Percentiles rank a stretch among this genome's conserved stretches.
Conservation (phyloP, 2,329 filamentous ascomycete species). For the Rasamsonia emersonii region DNA sequence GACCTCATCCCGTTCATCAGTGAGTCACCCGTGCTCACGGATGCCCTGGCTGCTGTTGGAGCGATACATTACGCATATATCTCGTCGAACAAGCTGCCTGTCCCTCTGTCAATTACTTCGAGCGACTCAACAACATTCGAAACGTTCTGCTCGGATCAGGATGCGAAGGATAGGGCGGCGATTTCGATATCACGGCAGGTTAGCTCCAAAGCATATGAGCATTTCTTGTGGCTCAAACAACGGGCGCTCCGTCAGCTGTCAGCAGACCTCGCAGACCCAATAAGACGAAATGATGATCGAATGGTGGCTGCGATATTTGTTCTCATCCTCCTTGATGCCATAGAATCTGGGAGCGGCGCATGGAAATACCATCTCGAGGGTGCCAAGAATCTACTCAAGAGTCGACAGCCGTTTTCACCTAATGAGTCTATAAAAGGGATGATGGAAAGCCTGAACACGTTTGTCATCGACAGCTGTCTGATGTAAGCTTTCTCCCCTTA, state of each 20-base stretch:
- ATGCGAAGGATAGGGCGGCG: slow-evolving; percentile 20
- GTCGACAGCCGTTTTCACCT: slow-evolving; percentile 19
- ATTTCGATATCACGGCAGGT: slow-evolving; percentile 21
- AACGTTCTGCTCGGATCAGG: slow-evolving; percentile 15
- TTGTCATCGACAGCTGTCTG: slow-evolving; percentile 29
- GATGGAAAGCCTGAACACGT: slow-evolving; percentile 26
- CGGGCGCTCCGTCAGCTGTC: slow-evolving; percentile 37
- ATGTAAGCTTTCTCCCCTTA: slow-evolving; percentile 17
- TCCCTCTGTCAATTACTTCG: slow-evolving; percentile 25
- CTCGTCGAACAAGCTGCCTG: slow-evolving; percentile 22
- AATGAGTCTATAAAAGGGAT: slow-evolving; percentile 13
- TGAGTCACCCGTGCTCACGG: slow-evolving; percentile 36
- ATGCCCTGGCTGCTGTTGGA: slow-evolving; percentile 40
- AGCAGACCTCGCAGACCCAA: slow-evolving; percentile 20
- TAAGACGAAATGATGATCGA: slow-evolving; percentile 31
- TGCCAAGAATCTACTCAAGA: slow-evolving; percentile 39
- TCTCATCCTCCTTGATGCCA: slow-evolving; percentile 42
- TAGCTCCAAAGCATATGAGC: slow-evolving; percentile 28
- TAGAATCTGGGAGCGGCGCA: slow-evolving; percentile 43
- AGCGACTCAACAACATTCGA: slow-evolving; percentile 11
- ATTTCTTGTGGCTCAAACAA: slow-evolving; percentile 41
- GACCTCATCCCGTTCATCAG: slow-evolving; percentile 39
- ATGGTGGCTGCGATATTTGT: slow-evolving; percentile 40
- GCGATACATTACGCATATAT: slow-evolving; percentile 41
- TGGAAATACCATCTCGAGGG: slow-evolving; percentile 46